Percentiles rank a stretch among this genome's conserved stretches.
Conservation (phyloP, 495 filamentous ascomycete species). For the Recurvomyces mirabilis region DNA sequence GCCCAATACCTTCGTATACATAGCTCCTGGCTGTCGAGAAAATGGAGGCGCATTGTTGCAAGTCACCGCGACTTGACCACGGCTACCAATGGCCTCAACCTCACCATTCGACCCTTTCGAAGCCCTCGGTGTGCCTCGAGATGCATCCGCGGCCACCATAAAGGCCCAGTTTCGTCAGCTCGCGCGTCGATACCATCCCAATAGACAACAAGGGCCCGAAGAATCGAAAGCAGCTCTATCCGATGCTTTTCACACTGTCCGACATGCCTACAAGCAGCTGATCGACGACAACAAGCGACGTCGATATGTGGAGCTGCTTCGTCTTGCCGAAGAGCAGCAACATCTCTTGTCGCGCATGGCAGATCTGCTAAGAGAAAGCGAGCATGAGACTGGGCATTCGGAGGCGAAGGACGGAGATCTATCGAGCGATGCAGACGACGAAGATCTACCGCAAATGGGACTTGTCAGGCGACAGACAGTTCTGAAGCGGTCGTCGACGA, state of each 20-base stretch:
- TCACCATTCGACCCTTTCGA: conserved; percentile 16
- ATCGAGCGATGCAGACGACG: conserved; percentile 20
- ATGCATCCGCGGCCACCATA: conserved; percentile 11
- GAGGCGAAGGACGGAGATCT: conserved; percentile 9
- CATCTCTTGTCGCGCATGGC: conserved; percentile 4
- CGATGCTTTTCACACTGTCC: conserved; percentile 13
- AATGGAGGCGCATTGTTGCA: neutral
- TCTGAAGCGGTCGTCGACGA: neutral
- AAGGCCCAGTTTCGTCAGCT: conserved; percentile 10
- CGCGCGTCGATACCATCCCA: conserved; percentile 15
- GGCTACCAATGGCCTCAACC: conserved; percentile 6
- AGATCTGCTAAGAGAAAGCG: conserved; percentile 4
- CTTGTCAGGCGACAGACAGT: conserved; percentile 4
- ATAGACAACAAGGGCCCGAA: conserved; percentile 15
- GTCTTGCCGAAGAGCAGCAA: conserved; percentile 12
- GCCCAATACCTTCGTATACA: neutral
- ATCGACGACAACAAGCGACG: conserved; percentile 13
- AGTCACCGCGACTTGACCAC: conserved; percentile 1
- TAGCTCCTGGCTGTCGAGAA: neutral
- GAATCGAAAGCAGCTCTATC: conserved; percentile 11
- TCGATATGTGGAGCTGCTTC: conserved; percentile 11
- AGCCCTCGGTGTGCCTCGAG: conserved; percentile 16
- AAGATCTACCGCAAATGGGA: conserved; percentile 13
- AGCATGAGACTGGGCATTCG: neutral
- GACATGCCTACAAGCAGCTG: conserved; percentile 12